Base-by-base conservation (phyloP, 78 protist genomes). In the Cavenderia fasciculata region DNA sequence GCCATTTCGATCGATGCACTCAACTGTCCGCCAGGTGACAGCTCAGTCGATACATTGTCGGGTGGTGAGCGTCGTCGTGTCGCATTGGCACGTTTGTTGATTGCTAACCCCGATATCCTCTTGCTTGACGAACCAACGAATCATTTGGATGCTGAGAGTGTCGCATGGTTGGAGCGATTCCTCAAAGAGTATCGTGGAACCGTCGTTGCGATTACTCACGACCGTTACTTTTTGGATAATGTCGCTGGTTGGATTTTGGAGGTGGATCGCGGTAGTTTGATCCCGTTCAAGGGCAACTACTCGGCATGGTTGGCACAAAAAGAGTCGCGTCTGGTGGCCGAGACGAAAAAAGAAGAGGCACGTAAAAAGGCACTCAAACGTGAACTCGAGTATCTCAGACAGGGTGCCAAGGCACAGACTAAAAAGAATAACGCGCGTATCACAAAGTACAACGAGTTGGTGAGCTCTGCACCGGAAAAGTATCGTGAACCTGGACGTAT, bases 201-300 rank as follows among this genome's bases (percentile, higher is more conserved):
- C 6, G 94, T 94, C 1, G n/a, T 94, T 62, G 96, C 94, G 34
- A 74, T 94, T n/a, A 94, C 96, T 72, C 96, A 94, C 76, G 96
- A 94, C 65, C 90, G 96, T 31, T 94, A 94, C 46, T 94, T 94
- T 69, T 65, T 88, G 65, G 96, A 94, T n/a, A 69, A 69, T 57
- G 94, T 94, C 0, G 96, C 94, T 14, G 52, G 56, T 40, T 94
- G 94, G 94, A 94, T 94, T 49, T 41, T 94, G 52, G 96, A 94
- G 46, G 70, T 94, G n/a, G 94, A 94, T 40, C 59, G 93, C 18
- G 96, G 96, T 8, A 4, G 0, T 2, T 41, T 79, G n/a, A 59
- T 76, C 12, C 94, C 94, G 27, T 82, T 71, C 33, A 85, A 92
- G 34, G 88, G 94, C 0, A 94, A 89, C 74, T 94, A 94, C 59